Percentiles rank a stretch among this genome's conserved stretches.
Conservation (phyloP, 1,284 basidiomycete species). For the Ganoderma multipileum region DNA sequence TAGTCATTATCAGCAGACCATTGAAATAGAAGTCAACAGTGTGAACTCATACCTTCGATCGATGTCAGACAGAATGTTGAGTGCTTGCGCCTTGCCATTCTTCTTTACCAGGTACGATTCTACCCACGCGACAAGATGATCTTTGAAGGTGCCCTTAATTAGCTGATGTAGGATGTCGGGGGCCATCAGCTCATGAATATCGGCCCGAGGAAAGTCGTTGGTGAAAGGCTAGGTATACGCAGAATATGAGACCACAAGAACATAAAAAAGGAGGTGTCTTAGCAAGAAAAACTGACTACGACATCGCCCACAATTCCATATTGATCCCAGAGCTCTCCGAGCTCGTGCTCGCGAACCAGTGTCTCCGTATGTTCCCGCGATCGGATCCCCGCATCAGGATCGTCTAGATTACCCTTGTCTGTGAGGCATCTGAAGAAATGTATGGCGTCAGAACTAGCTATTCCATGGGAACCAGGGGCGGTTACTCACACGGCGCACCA, state of each 20-base stretch:
- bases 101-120: constrained; percentile 9
- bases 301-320: constrained; percentile 34
- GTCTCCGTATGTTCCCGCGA: constrained; percentile 18
- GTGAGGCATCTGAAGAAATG: neutral
- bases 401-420: constrained; percentile 22
- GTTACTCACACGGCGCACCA: constrained; percentile 39
- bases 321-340: constrained; percentile 26
- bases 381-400: neutral
- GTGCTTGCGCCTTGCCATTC: neutral
- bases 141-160: constrained; percentile 22
- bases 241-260: neutral
- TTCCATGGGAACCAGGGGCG: too few relatives aligned
- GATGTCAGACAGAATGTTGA: constrained; percentile 23
- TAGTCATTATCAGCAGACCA: neutral
- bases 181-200: constrained; percentile 16
- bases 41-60: constrained; percentile 28
- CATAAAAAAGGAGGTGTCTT: neutral
- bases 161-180: constrained; percentile 12
- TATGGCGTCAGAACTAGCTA: neutral
- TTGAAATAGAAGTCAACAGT: neutral
- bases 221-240: constrained; percentile 20
- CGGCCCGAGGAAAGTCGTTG: constrained; percentile 16
- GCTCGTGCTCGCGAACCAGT: constrained; percentile 11
- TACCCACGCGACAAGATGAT: constrained; percentile 32
- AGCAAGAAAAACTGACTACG: constrained; percentile 22